Evolutionary conservation across 2,329 filamentous ascomycete species (phyloP).

Genomic region (Pyrenophora graminea): DNA sequence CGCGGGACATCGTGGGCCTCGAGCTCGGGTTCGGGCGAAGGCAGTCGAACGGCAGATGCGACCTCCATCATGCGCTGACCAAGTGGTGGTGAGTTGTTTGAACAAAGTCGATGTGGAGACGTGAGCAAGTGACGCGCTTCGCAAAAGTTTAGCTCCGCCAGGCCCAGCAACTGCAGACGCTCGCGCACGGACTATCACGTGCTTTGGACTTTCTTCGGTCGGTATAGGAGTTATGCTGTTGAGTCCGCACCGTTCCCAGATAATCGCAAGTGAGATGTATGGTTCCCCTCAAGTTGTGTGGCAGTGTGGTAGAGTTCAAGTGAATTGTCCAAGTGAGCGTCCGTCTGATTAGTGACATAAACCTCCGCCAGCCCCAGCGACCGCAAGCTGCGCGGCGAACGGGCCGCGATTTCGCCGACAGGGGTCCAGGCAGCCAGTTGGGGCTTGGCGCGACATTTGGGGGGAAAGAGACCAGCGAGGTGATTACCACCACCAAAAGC

Average conservation of each 20-base stretch:
- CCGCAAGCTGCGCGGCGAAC: constrained; percentile 12
- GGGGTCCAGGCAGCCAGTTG: constrained; percentile 4
- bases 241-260: too few species aligned
- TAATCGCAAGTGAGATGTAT: too few species aligned
- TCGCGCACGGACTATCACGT: too few species aligned
- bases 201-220: neutral
- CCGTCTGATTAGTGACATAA: too few species aligned
- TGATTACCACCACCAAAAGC: constrained; percentile 16
- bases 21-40: constrained; percentile 57
- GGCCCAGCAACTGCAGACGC: too few species aligned
- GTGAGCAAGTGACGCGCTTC: constrained; percentile 14
- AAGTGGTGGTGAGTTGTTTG: constrained; percentile 1
- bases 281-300: too few species aligned
- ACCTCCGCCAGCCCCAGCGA: neutral
- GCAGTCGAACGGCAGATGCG: constrained; percentile 60
- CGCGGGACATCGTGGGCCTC: constrained; percentile 52
- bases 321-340: too few species aligned
- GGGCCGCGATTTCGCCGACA: constrained; percentile 25
- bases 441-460: constrained; percentile 16
- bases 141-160: constrained; percentile 33
- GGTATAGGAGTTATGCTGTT: neutral
- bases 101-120: constrained; percentile 3
- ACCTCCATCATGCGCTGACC: constrained; percentile 38
- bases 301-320: too few species aligned
- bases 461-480: constrained; percentile 22